A percentile compares a stretch with the other conserved stretches of the same genome.
Conservation (phyloP, 2,329 filamentous ascomycete genomes). For the Ceratocystis destructans region DNA sequence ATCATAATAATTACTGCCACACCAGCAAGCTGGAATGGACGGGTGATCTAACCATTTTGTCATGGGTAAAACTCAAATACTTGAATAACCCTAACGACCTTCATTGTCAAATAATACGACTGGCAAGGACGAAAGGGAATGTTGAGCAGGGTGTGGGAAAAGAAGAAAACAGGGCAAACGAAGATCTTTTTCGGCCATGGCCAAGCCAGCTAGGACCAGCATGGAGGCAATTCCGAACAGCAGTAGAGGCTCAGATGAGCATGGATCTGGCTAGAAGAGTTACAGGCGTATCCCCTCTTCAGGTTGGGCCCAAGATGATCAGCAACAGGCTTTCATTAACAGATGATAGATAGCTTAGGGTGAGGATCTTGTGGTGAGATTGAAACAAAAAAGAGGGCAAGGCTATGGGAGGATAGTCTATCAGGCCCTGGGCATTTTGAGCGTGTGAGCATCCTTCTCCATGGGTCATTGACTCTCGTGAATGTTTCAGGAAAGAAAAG, state of each 20-base stretch:
- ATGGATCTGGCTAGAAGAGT: neutral
- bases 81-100: neutral
- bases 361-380: neutral
- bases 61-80: conserved; percentile 8
- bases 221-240: conserved; percentile 1
- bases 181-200: neutral
- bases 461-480: neutral
- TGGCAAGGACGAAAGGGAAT: neutral
- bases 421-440: neutral
- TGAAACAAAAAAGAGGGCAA: neutral
- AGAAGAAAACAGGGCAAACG: neutral
- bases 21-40: neutral
- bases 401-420: neutral
- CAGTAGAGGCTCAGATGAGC: neutral
- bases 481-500: conserved; percentile 7
- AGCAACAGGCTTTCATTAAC: neutral
- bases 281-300: neutral
- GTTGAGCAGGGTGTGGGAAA: neutral
- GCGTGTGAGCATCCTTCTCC: neutral
- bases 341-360: neutral
- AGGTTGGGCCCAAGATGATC: neutral
- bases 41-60: neutral
- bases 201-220: neutral
- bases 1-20: neutral
- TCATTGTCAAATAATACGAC: neutral